A percentile compares a stretch with the other conserved stretches of the same genome.
These are phyloP conservation scores for Actinomortierella ambigua DNA, from an alignment of 371 early-diverging fungal genomes.

Conservation along the genomic window DNA sequence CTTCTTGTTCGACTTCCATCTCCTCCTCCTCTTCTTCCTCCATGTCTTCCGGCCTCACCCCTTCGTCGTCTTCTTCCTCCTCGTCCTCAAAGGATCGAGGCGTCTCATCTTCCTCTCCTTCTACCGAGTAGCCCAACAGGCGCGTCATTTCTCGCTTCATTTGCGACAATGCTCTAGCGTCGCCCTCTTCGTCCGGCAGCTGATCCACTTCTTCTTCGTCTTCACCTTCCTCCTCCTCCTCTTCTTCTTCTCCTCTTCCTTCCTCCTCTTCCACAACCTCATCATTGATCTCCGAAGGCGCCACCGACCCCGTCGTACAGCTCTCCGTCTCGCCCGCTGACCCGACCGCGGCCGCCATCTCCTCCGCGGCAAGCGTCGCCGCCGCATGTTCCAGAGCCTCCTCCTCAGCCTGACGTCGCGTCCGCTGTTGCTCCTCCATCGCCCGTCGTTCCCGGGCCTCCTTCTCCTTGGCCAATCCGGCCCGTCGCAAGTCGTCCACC, in stretches of 20 bases:
- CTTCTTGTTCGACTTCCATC: constrained; percentile 6
- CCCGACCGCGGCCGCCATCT: no score
- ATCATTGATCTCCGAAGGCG: no score
- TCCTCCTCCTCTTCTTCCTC: background rate
- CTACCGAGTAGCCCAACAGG: no score
- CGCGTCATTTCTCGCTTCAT: background rate
- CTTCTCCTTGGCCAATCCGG: background rate
- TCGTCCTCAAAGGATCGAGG: background rate
- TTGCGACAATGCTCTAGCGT: background rate
- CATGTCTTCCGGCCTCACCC: constrained; percentile 1
- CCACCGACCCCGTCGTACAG: no score
- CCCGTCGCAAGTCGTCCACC: constrained; percentile 18
- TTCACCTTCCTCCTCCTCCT: background rate
- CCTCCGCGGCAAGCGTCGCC: no score
- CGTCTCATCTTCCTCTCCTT: no score
- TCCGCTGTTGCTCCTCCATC: no score
- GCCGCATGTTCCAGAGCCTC: no score
- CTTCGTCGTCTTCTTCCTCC: no score
- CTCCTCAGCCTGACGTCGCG: no score
- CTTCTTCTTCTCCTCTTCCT: constrained; percentile 12
- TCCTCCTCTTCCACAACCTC: constrained; percentile 7
- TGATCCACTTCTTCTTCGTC: constrained; percentile 3
- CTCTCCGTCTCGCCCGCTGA: no score
- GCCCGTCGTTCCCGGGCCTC: no score
- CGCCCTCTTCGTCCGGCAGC: constrained; percentile 5